A percentile compares a stretch with the other conserved stretches of the same genome.
These are phyloP conservation scores for Yarrowia sp. DNA, from an alignment of 805 yeast species.

Conservation along the genomic window DNA sequence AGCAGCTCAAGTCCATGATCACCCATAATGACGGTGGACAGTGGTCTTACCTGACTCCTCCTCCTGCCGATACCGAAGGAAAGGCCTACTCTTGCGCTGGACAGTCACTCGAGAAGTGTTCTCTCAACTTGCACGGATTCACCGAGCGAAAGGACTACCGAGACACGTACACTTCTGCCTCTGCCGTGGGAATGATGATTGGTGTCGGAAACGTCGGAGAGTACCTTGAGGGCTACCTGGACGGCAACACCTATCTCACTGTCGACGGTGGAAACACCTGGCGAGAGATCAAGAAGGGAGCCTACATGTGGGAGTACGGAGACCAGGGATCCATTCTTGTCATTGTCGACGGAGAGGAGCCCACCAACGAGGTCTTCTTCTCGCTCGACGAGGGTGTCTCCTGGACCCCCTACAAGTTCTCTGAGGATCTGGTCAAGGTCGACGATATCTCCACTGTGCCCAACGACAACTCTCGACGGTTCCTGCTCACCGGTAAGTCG, in stretches of 20 bases:
- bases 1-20: constrained; percentile 71
- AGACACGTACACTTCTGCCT: constrained; percentile 84
- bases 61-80: constrained; percentile 67
- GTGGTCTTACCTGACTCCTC: constrained; percentile 79
- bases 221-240: constrained; percentile 55
- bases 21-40: constrained; percentile 92
- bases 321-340: constrained; percentile 91
- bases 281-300: constrained; percentile 77
- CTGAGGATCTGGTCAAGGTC: constrained; percentile 62
- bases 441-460: constrained; percentile 82
- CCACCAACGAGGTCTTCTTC: constrained; percentile 65
- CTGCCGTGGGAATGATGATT: constrained; percentile 87
- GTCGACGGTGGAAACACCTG: constrained; percentile 92
- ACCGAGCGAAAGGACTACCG: constrained; percentile 85
- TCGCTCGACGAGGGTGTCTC: constrained; percentile 81
- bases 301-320: constrained; percentile 93
- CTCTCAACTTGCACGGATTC: constrained; percentile 86
- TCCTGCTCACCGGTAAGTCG: constrained; percentile 65
- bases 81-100: constrained; percentile 61
- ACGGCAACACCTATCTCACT: constrained; percentile 76
- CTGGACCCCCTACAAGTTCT: constrained; percentile 73
- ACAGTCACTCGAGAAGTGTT: constrained; percentile 63
- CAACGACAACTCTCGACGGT: constrained; percentile 83
- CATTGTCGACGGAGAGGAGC: constrained; percentile 64
- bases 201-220: constrained; percentile 95